A percentile compares a stretch with the other conserved stretches of the same genome.
These are phyloP conservation scores for Erodium moschatum DNA, from an alignment of 441 rosid genomes.

Conservation along the genomic window DNA sequence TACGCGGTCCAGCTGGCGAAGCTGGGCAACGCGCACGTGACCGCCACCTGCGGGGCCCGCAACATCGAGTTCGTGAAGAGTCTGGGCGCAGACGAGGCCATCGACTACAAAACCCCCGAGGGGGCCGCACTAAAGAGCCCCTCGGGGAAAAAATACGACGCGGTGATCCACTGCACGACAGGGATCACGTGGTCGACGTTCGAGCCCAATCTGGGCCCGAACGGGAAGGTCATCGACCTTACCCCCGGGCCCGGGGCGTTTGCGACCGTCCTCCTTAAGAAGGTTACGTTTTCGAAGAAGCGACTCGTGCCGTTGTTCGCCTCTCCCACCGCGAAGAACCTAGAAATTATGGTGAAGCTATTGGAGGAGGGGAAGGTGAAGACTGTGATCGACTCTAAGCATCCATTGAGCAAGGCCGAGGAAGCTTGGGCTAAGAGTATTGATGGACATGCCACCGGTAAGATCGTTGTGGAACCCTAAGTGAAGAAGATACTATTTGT, in stretches of 20 bases:
- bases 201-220: conserved; percentile 40
- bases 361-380: conserved; percentile 58
- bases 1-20: conserved; percentile 71
- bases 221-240: conserved; percentile 56
- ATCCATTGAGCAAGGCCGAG: conserved; percentile 53
- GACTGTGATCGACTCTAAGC: conserved; percentile 52
- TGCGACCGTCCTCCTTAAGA: conserved; percentile 43
- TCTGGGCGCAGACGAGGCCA: conserved; percentile 65
- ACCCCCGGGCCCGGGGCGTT: conserved; percentile 42
- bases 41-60: conserved; percentile 70
- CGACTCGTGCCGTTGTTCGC: conserved; percentile 41
- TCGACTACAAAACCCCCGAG: conserved; percentile 62
- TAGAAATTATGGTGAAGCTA: conserved; percentile 38
- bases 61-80: conserved; percentile 56
- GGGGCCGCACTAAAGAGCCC: conserved; percentile 65
- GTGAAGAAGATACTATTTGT: too few species aligned
- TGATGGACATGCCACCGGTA: conserved; percentile 65
- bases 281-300: conserved; percentile 55
- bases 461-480: conserved; percentile 58
- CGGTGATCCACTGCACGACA: conserved; percentile 52
- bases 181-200: conserved; percentile 52
- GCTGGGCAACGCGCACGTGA: conserved; percentile 60
- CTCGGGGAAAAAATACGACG: conserved; percentile 57
- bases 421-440: conserved; percentile 76
- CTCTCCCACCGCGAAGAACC: conserved; percentile 32